Evolutionary conservation across 164 flowering plant species (phyloP), one percentile per base, ranked within the genome.

Genomic region (Chloranthus sessilifolius): DNA sequence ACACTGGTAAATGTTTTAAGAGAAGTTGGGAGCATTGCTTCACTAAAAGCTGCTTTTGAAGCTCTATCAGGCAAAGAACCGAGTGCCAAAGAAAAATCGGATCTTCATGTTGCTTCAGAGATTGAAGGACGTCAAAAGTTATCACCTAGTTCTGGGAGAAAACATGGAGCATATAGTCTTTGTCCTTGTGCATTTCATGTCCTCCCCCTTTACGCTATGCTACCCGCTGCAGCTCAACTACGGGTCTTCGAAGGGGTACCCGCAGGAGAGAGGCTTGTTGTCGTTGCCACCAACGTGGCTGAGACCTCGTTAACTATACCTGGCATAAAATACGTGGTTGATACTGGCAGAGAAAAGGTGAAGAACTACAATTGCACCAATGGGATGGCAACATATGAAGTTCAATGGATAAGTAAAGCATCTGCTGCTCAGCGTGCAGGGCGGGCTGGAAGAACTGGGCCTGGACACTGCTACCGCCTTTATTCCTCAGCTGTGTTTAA

Each of bases 241-340:
- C 75, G 78, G 63, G 96, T 94, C n/a, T 94, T 89, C 69, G 83
- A 72, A 15, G 67, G 77, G 36, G 73, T 80, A 30, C 69, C 65
- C 61, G 88, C 86, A 66, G 91, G 88, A 27, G 86, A 86, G 63
- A 74, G 99, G 15, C 90, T 94, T 56, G 84, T 94, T 53, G 90
- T 94, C 39, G 88, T 94, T 63, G 96, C 96, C 16, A 94, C 99
- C 19, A 94, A 94, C 71, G 99, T 94, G 43, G 99, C 97, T 15
- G 99, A 94, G 72, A 94, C 99, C 25, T 94, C 99, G n/a, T 67
- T 92, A 60, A 92, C 99, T 1, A 92, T 92, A 27, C 96, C 99
- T 15, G 99, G 95, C 10, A 75, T 94, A 55, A 94, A 76, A 59
- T 94, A 94, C 74, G 99, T 94, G 36, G 95, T 89, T 62, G 99